Evolutionary conservation across 2,329 filamentous ascomycete species (phyloP).

Genomic region (Teratosphaeria pseudoeucalypti): DNA sequence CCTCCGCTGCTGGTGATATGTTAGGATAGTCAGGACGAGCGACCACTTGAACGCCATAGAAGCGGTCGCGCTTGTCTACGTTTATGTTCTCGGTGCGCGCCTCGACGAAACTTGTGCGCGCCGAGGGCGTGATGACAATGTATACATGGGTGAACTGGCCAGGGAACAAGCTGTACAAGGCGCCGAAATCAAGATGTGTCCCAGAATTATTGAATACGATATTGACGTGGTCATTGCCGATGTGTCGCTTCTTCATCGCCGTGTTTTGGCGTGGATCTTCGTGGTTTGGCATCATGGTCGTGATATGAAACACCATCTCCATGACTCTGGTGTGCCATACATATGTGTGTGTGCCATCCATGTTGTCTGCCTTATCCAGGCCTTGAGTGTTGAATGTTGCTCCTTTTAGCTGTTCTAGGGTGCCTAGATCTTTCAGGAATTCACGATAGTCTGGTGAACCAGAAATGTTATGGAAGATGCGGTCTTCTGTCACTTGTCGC

Average conservation of each 20-base stretch:
- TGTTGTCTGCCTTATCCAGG: constrained; percentile 64
- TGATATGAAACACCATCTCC: constrained; percentile 90
- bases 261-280: constrained; percentile 53
- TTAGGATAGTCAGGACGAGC: constrained; percentile 82
- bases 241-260: constrained; percentile 75
- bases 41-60: constrained; percentile 84
- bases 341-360: constrained; percentile 78
- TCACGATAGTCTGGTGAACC: constrained; percentile 82
- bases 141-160: constrained; percentile 96
- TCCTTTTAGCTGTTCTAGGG: constrained; percentile 66
- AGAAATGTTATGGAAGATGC: constrained; percentile 76
- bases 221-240: constrained; percentile 96
- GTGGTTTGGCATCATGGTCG: constrained; percentile 94
- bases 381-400: constrained; percentile 90
- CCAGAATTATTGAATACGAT: constrained; percentile 97
- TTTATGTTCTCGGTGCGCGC: constrained; percentile 41
- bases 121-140: constrained; percentile 87
- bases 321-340: constrained; percentile 93
- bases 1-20: constrained; percentile 78
- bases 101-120: constrained; percentile 64
- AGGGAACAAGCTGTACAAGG: constrained; percentile 50
- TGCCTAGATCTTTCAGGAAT: constrained; percentile 74
- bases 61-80: constrained; percentile 39
- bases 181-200: constrained; percentile 73
- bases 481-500: constrained; percentile 68